Evolutionary conservation across 306 rosid genomes (phyloP).

Genomic region (Lathyrus sativus): DNA sequence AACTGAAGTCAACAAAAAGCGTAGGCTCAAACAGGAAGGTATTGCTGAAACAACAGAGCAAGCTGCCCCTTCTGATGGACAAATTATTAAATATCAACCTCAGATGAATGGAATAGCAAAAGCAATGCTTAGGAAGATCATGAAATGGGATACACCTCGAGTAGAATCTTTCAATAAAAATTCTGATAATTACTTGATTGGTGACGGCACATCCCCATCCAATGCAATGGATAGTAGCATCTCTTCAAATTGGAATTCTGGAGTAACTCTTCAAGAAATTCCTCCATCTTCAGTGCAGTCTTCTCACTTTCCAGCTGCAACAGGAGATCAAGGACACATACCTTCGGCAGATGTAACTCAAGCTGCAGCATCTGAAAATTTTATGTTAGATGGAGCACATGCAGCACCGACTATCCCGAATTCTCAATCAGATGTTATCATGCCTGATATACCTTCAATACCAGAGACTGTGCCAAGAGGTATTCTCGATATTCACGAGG

Average conservation of each 20-base stretch:
- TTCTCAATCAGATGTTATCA: constrained; percentile 54
- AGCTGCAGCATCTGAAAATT: no score
- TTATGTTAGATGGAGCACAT: constrained; percentile 46
- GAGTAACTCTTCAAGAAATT: constrained; percentile 85
- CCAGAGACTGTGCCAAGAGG: no score
- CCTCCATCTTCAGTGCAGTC: constrained; percentile 58
- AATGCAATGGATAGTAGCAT: constrained; percentile 58
- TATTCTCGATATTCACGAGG: no score
- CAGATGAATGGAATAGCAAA: constrained; percentile 68
- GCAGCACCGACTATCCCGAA: constrained; percentile 49
- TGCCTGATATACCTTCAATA: constrained; percentile 78
- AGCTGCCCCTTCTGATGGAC: constrained; percentile 76
- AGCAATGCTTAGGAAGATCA: constrained; percentile 78
- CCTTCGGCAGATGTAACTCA: constrained; percentile 50
- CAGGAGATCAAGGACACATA: constrained; percentile 40
- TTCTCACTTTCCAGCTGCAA: constrained; percentile 44
- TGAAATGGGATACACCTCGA: constrained; percentile 68
- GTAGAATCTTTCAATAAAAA: constrained; percentile 53
- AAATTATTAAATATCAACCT: constrained; percentile 84
- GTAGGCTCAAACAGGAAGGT: constrained; percentile 82
- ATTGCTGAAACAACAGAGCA: constrained; percentile 51
- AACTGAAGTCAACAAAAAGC: constrained; percentile 78
- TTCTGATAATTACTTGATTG: constrained; percentile 53
- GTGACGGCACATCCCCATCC: constrained; percentile 56
- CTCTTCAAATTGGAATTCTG: constrained; percentile 64